A percentile compares a stretch with the other conserved stretches of the same genome.
These are phyloP conservation scores for Tolypocladium album DNA, from an alignment of 2,329 filamentous ascomycete genomes.

Conservation along the genomic window DNA sequence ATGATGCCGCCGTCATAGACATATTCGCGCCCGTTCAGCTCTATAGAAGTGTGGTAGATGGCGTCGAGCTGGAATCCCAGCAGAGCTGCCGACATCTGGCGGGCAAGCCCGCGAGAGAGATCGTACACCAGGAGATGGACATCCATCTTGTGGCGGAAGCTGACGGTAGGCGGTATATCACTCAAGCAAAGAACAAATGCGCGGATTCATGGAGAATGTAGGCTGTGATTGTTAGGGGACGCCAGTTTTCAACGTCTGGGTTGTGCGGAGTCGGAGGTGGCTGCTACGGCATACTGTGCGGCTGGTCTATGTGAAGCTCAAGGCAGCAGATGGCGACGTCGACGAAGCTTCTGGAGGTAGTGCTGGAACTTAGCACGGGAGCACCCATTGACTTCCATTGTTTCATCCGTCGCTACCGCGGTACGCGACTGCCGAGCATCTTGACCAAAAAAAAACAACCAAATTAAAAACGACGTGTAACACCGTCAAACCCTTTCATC, in stretches of 20 bases:
- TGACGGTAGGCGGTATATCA: neutral
- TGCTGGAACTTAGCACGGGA: neutral
- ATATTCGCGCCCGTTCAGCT: slow-evolving; percentile 78
- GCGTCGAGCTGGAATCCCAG: slow-evolving; percentile 66
- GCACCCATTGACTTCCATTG: too few relatives aligned
- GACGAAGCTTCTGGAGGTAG: neutral
- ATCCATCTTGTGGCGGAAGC: slow-evolving; percentile 43
- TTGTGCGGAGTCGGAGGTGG: neutral
- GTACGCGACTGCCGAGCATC: neutral
- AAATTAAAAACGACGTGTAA: neutral
- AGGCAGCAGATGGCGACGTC: neutral
- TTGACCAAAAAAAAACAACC: neutral
- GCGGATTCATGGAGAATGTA: neutral
- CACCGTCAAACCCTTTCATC: too few relatives aligned
- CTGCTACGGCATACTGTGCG: neutral
- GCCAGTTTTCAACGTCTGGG: neutral
- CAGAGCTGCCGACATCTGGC: slow-evolving; percentile 41
- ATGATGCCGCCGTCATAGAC: slow-evolving; percentile 84
- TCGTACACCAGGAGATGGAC: slow-evolving; percentile 72
- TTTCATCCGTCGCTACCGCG: neutral
- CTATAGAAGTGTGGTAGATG: slow-evolving; percentile 88
- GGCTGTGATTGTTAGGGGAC: too few relatives aligned
- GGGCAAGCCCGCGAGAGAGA: slow-evolving; percentile 52
- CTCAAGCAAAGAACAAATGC: neutral
- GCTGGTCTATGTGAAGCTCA: neutral